Evolutionary conservation across 2,329 filamentous ascomycete species (phyloP), one percentile per base, ranked within the genome.

Genomic region (Phialophora expanda): DNA sequence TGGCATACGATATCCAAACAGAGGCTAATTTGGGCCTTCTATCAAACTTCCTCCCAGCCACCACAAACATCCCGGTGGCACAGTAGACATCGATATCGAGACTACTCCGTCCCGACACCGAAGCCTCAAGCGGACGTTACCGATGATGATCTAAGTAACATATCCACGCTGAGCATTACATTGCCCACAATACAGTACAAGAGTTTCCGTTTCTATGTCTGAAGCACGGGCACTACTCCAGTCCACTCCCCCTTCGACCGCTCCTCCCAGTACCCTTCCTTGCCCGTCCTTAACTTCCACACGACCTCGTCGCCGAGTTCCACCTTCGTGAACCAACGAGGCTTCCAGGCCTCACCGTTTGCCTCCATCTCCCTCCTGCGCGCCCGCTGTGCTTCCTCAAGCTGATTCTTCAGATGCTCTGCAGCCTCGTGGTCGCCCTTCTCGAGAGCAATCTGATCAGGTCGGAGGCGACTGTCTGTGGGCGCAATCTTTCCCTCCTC

Each of bases 181-280:
- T n/a, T 14, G 14, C 17, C 38, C 38, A 44, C 14, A n/a, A 44
- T 44, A 44, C 12, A 44, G 38, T 44, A n/a, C 38, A 51, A 51
- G 48, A 2, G 2, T 7, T 22, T 22, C 12, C 26, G 22, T 3
- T 12, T 55, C 26, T 66, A 66, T 41, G 74, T 64, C 66, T 83
- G 77, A 74, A 89, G 86, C 56, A 89, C 83, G 62, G 84, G 80
- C 64, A 82, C 77, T 48, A 88, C 81, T 6, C 81, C 82, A 8
- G 78, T 78, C 92, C 91, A 97, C 63, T 82, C 82, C 1, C 89
- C 89, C 69, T 81, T 86, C 2, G 83, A 84, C 67, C 94, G 86
- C 78, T 92, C 89, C 75, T 97, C 93, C 95, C 95, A 99, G 79
- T 99, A 99, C 8, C 92, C 89, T 20, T 96, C 92, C 78, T 90